phyloP scores from a whole-genome alignment of 2,329 filamentous ascomycete genomes.

The Zymoseptoria brevis region DNA sequence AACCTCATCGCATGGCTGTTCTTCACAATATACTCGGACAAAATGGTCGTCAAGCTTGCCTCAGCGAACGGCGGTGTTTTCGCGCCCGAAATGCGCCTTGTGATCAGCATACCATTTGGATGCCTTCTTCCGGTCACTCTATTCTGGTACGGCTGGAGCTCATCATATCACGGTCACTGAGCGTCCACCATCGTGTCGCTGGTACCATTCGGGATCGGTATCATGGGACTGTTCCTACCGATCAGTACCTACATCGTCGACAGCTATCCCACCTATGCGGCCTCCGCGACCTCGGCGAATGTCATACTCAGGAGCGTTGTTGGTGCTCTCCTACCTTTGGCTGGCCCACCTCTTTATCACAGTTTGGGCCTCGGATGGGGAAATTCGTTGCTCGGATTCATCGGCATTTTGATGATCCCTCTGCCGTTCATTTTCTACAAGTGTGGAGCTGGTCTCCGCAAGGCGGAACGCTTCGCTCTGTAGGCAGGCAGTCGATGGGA shows the following conservation, averaged over 20 bases:
- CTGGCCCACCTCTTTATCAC: slow-evolving; percentile 5
- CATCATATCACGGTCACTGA: slow-evolving; percentile 14
- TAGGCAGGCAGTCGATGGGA: neutral
- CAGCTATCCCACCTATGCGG: slow-evolving; percentile 8
- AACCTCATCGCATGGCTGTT: slow-evolving; percentile 13
- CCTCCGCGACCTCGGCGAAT: slow-evolving; percentile 3
- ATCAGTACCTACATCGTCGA: slow-evolving; percentile 8
- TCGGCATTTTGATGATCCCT: slow-evolving; percentile 1
- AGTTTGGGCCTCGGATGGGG: slow-evolving; percentile 5
- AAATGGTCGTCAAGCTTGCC: slow-evolving; percentile 6
- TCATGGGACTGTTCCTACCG: slow-evolving; percentile 1
- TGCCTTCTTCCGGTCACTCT: slow-evolving; percentile 13
- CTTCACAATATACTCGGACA: slow-evolving; percentile 7
- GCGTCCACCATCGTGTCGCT: slow-evolving; percentile 4
- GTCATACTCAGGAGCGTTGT: slow-evolving; percentile 2
- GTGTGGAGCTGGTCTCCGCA: neutral
- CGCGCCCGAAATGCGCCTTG: slow-evolving; percentile 18
- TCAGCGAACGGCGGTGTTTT: slow-evolving; percentile 6
- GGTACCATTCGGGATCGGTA: slow-evolving; percentile 1
- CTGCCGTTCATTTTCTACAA: neutral
- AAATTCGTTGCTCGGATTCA: slow-evolving; percentile 4
- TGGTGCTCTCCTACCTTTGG: slow-evolving; percentile 7
- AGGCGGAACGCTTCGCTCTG: neutral
- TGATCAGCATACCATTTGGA: slow-evolving; percentile 12
- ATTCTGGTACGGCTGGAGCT: slow-evolving; percentile 20